Base-by-base conservation (phyloP, 2,329 filamentous ascomycete species). In the Penicillium sp. region DNA sequence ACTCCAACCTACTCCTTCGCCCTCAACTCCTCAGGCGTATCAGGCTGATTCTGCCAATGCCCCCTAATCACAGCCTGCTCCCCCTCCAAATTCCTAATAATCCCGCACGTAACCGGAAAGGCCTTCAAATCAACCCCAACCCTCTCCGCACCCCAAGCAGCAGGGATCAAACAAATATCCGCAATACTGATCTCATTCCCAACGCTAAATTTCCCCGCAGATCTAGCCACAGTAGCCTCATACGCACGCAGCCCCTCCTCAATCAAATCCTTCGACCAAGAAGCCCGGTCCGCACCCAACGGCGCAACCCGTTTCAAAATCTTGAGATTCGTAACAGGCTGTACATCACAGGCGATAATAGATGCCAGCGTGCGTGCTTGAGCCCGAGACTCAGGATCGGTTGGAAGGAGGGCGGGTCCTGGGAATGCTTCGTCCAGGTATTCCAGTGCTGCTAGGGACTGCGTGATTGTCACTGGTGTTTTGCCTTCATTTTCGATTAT, bases 371-470 rank as follows among this genome's bases (percentile, higher is more conserved):
- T 78, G 16, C 85, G 80, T 0, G 85, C 82, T 3, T 72, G 67
- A 0, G 85, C 84, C 19, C 85, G 77, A 0, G 62, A 67, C 3
- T 72, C 62, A 0, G 76, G 69, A 26, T 82, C 71, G 0, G 73
- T 69, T 0, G 85, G 85, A 0, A 87, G 77, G 1, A 87, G 76
- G 0, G 74, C 62, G 0, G 68, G 65, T 0, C 65, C 65, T 0
- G 82, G 79, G 44, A 80, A 79, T 1, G 71, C 70, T 62, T 88
- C 85, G 48, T 88, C 85, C 3, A 88, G 77, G 60, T 83, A 88
- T 65, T 88, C 85, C 3, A 88, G 75, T 0, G 84, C 85, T 1
- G 86, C 82, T 35, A 86, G 68, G 4, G 84, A 87, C 65, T 87
- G 84, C 4, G 78, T 80, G 29, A 83, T 79, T n/a, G 72, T 74